Base-by-base conservation (phyloP, 2,329 filamentous ascomycete genomes). In the Fusarium nygamai region DNA sequence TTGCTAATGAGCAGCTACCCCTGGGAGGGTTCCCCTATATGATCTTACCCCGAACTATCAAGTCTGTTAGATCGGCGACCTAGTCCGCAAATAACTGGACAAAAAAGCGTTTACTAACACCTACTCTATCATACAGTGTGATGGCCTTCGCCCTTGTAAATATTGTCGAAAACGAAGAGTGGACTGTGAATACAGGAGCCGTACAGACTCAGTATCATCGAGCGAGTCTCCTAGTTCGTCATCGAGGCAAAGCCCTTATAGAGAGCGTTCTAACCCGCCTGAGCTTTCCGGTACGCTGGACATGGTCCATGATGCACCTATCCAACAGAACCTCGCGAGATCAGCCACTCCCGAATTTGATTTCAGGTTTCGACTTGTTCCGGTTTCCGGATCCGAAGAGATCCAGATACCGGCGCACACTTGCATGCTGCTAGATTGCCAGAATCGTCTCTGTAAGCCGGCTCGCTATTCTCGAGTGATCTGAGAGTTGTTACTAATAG, bases 381-480 rank as follows among this genome's bases (percentile, higher is more conserved):
- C 43, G 14, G 48, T 43, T 17, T 14, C 87, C 84, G 69, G 86
- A 84, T 5, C 81, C 44, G 88, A 91, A 69, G 89, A 91, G 75
- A 85, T 88, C 8, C 85, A 88, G 33, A 83, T 90, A 33, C 86
- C 87, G 70, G 85, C 86, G 16, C 85, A 88, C 68, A 85, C 86
- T 36, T 84, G 89, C 70, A 90, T 92, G 88, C 81, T 92, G 44
- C 86, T 89, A 74, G 90, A 92, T 76, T 85, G 85, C 17, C 89
- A 86, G 1, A 89, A 89, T 16, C 84, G 88, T 74, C 81, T 91
- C 39, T 82, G 88, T 90, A 82, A 80, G 88, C 85, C 34, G 6
- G 12, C 6, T 43, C 20, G 11, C n/a, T 8, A 33, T 46, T 38
- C 36, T 17, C 4, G 19, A 38, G 27, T 56, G 39, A 11, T 9